These are phyloP conservation scores for Geotrichum australiense DNA, from an alignment of 1,139 yeast genomes.

Conservation along the genomic window DNA sequence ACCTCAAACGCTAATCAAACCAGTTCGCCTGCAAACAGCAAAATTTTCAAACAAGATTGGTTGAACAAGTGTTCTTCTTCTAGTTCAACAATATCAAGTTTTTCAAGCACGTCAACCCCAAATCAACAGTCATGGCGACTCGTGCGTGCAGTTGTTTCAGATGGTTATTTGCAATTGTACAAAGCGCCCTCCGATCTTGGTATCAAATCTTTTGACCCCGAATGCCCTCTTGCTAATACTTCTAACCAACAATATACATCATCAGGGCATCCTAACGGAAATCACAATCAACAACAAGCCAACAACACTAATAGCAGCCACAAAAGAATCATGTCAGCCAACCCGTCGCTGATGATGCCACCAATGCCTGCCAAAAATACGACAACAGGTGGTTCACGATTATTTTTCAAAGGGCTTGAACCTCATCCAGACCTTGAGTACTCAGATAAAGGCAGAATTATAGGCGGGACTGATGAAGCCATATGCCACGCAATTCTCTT, in stretches of 20 bases:
- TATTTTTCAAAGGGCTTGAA: constrained; percentile 24
- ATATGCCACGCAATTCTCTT: constrained; percentile 69
- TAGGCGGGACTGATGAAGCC: constrained; percentile 57
- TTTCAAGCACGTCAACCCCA: constrained; percentile 8
- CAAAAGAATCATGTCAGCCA: constrained; percentile 18
- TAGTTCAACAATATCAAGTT: constrained; percentile 9
- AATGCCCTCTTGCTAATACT: constrained; percentile 13
- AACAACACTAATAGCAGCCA: constrained; percentile 9
- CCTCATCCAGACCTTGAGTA: constrained; percentile 67
- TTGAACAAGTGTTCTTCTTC: constrained; percentile 19
- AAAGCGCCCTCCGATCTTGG: constrained; percentile 31
- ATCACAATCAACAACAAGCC: background rate
- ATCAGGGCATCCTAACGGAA: background rate
- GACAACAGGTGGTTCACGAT: constrained; percentile 14
- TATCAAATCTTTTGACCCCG: constrained; percentile 27
- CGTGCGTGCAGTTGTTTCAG: constrained; percentile 28
- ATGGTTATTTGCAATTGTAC: constrained; percentile 28
- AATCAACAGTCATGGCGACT: constrained; percentile 27
- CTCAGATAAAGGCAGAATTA: constrained; percentile 43
- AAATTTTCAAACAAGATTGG: constrained; percentile 23
- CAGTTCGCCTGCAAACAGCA: constrained; percentile 1
- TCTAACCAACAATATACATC: constrained; percentile 3
- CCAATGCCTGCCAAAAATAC: constrained; percentile 12
- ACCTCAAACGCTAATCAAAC: background rate
- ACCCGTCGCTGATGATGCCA: constrained; percentile 14